Base-by-base conservation (phyloP, 2,329 filamentous ascomycete genomes). In the Arachnomyces sp. region DNA sequence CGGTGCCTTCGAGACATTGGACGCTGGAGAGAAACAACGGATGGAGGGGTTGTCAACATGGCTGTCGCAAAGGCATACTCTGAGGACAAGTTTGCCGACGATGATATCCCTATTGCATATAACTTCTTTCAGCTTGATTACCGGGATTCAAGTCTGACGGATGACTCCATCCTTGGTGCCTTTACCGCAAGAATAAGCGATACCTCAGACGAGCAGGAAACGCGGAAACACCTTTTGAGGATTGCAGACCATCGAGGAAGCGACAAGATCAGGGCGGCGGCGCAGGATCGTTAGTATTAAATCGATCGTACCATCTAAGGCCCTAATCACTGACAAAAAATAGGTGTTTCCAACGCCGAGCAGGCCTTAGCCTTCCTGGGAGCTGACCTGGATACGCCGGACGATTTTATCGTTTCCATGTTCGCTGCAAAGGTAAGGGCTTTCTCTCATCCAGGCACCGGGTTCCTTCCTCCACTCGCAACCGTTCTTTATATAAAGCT, bases 291-390 rank as follows among this genome's bases (percentile, higher is more conserved):
- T 65, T 53, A 53, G 61, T 59, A 34, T 30, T 30, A 16, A 9
- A 14, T 25, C 46, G 5, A 34, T 34, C n/a, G 21, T 37, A 38
- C 14, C 30, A 37, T n/a, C 11, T 21, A 8, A 12, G 21, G 9
- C 34, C 7, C 32, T 13, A 7, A 39, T 14, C 31, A 34, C 28
- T 44, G 25, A 44, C 37, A 39, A n/a, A 31, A 35, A 31, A 36
- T 44, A 70, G 67, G 67, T 11, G 67, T 82, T 18, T 72, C 80
- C 45, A 78, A 72, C n/a, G 73, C 76, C 40, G 71, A 78, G 34
- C 77, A 84, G 53, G 82, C 82, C 1, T 65, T 82, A 25, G 63
- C 72, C 9, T 84, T 74, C 62, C 66, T 85, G 9, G 75, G 71
- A 6, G 72, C 77, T 8, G 62, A 68, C 38, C 56, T 60, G 18